These are phyloP conservation scores for Incumbomyces lentus DNA, from an alignment of 2,329 filamentous ascomycete species.

Conservation along the genomic window DNA sequence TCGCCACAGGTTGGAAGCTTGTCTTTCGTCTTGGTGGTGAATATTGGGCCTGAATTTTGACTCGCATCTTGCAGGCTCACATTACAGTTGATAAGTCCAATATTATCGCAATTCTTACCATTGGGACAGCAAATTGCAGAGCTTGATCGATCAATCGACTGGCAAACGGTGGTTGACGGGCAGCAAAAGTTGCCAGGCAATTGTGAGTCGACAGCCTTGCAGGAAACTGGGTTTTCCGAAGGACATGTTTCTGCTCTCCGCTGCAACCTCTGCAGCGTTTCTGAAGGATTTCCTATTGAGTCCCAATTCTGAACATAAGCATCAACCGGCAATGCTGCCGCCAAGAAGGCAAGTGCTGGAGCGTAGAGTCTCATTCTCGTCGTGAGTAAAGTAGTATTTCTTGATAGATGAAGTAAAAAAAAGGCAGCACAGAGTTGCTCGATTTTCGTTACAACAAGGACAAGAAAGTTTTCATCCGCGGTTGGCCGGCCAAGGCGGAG, in stretches of 20 bases:
- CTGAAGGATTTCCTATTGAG: neutral
- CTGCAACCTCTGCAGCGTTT: slow-evolving; percentile 4
- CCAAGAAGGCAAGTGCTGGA: neutral
- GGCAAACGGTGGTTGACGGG: slow-evolving; percentile 29
- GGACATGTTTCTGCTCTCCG: slow-evolving; percentile 7
- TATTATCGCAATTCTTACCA: slow-evolving; percentile 31
- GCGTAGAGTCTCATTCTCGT: slow-evolving; percentile 1
- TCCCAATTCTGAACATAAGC: slow-evolving; percentile 6
- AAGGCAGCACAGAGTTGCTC: too few species aligned
- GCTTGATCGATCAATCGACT: slow-evolving; percentile 31
- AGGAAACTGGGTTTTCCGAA: slow-evolving; percentile 11
- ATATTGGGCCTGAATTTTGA: slow-evolving; percentile 29
- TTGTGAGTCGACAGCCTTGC: slow-evolving; percentile 27
- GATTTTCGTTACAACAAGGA: neutral
- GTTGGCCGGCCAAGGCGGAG: slow-evolving; percentile 6
- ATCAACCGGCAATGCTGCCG: neutral
- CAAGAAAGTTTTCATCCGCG: neutral
- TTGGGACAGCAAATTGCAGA: slow-evolving; percentile 39
- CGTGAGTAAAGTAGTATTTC: too few species aligned
- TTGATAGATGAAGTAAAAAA: too few species aligned
- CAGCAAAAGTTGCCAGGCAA: slow-evolving; percentile 37
- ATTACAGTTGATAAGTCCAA: slow-evolving; percentile 35
- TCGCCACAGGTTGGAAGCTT: slow-evolving; percentile 32
- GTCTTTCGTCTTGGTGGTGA: slow-evolving; percentile 33
- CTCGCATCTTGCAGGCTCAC: slow-evolving; percentile 32